Evolutionary conservation across 768 basidiomycete genomes (phyloP).

Genomic region (Serendipita indica): DNA sequence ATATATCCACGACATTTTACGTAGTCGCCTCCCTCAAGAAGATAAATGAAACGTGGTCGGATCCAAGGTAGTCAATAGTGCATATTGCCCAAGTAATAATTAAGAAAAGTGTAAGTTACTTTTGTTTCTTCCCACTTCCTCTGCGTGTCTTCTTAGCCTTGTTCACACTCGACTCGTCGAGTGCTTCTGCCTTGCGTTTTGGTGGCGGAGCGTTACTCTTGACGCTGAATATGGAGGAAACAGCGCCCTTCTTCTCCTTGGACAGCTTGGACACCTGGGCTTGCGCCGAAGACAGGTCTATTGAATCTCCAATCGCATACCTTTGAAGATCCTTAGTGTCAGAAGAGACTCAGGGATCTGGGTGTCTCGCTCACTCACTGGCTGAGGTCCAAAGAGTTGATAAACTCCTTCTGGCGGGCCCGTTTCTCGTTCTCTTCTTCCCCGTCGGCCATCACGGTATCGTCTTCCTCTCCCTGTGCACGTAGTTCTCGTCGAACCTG

Average conservation of each 20-base stretch:
- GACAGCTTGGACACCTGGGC: slow-evolving; percentile 45
- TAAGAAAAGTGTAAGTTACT: background rate
- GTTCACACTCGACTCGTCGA: slow-evolving; percentile 23
- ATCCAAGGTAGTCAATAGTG: background rate
- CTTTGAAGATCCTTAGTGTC: slow-evolving; percentile 16
- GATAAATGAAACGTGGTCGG: no score
- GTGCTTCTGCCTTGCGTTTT: slow-evolving; percentile 44
- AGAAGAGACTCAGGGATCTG: slow-evolving; percentile 2
- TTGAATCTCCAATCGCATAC: slow-evolving; percentile 46
- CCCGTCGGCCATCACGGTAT: background rate
- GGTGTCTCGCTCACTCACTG: slow-evolving; percentile 42
- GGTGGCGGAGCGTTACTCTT: slow-evolving; percentile 29
- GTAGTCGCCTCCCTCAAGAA: no score
- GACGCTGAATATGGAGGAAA: slow-evolving; percentile 62
- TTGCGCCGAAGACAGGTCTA: slow-evolving; percentile 63
- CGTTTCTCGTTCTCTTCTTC: slow-evolving; percentile 16
- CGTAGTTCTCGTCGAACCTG: slow-evolving; percentile 37
- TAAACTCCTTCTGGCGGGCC: slow-evolving; percentile 63
- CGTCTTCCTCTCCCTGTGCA: slow-evolving; percentile 27
- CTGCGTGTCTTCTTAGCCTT: slow-evolving; percentile 37
- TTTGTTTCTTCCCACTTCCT: slow-evolving; percentile 18
- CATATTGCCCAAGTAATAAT: background rate
- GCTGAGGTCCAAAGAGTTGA: slow-evolving; percentile 73
- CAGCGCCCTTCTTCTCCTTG: slow-evolving; percentile 20
- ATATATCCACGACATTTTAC: background rate